A percentile compares a stretch with the other conserved stretches of the same genome.
Conservation (phyloP, 768 basidiomycete species). For the Phylloporus sp. region DNA sequence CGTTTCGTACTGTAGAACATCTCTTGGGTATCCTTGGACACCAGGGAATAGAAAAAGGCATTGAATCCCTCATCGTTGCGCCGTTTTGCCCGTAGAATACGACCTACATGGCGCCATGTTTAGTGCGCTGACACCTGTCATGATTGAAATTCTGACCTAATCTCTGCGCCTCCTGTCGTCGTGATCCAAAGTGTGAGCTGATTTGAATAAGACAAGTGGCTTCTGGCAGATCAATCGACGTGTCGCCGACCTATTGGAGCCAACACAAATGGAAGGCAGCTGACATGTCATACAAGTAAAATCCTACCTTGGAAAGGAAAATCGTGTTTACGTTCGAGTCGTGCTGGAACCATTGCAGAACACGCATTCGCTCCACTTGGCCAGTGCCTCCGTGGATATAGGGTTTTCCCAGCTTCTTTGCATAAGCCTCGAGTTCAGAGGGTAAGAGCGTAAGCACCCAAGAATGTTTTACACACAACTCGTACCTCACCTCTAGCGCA, state of each 20-base stretch:
- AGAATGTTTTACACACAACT: neutral
- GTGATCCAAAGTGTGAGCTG: constrained; percentile 97
- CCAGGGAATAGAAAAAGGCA: constrained; percentile 98
- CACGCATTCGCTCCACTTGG: constrained; percentile 92
- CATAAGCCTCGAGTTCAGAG: constrained; percentile 66
- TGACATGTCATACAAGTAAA: constrained; percentile 5
- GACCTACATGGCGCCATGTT: constrained; percentile 53
- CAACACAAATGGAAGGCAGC: constrained; percentile 13
- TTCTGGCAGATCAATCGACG: constrained; percentile 97
- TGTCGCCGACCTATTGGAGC: constrained; percentile 79
- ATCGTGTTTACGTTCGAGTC: constrained; percentile 96
- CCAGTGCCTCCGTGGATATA: constrained; percentile 97
- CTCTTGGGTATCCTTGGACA: constrained; percentile 98
- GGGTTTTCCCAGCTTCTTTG: constrained; percentile 86
- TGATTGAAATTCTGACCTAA: constrained; percentile 52
- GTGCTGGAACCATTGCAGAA: constrained; percentile 93
- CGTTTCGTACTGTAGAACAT: constrained; percentile 99
- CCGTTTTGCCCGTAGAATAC: constrained; percentile 94
- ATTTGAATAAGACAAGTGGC: constrained; percentile 99
- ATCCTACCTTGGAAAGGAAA: constrained; percentile 86
- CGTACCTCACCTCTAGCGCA: constrained; percentile 76
- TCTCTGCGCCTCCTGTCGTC: constrained; percentile 95
- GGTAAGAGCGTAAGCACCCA: constrained; percentile 1
- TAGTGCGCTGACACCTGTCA: constrained; percentile 14
- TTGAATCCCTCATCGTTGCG: constrained; percentile 99